These are phyloP conservation scores for Apiosordaria backusii DNA, from an alignment of 495 filamentous ascomycete species.

Conservation along the genomic window DNA sequence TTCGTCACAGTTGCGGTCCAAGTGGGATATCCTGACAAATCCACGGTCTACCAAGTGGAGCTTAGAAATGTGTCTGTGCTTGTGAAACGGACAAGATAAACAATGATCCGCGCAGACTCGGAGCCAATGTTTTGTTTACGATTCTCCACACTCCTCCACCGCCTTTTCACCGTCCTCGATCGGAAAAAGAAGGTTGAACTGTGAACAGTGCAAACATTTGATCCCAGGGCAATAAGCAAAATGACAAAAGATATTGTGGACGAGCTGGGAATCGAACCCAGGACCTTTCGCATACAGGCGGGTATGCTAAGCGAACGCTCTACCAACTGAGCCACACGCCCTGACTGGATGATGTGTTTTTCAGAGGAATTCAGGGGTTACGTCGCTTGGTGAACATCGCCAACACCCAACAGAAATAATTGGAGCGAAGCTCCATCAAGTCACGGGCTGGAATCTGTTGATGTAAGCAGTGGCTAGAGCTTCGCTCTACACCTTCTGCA, in stretches of 20 bases:
- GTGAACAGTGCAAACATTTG: not conserved
- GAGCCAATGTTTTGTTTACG: not conserved
- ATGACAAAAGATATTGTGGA: slow-evolving; percentile 14
- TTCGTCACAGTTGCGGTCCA: not conserved
- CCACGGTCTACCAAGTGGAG: not conserved
- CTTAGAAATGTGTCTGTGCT: slow-evolving; percentile 1
- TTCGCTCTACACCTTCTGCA: no score
- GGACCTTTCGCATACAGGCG: slow-evolving; percentile 24
- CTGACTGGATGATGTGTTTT: not conserved
- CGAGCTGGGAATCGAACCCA: slow-evolving; percentile 29
- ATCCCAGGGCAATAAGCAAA: not conserved
- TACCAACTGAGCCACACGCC: slow-evolving; percentile 31
- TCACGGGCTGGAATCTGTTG: no score
- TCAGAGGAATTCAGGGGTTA: no score
- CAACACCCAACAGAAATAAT: no score
- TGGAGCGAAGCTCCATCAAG: no score
- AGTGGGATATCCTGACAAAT: not conserved
- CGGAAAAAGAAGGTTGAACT: not conserved
- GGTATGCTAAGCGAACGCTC: slow-evolving; percentile 27
- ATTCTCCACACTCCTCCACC: not conserved
- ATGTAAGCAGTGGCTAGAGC: no score
- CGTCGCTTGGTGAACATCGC: not conserved
- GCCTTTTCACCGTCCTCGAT: not conserved
- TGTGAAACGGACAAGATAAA: not conserved
- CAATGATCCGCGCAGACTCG: not conserved